Conservation (phyloP, 495 filamentous ascomycete genomes). For the Margaritispora aquatica region DNA sequence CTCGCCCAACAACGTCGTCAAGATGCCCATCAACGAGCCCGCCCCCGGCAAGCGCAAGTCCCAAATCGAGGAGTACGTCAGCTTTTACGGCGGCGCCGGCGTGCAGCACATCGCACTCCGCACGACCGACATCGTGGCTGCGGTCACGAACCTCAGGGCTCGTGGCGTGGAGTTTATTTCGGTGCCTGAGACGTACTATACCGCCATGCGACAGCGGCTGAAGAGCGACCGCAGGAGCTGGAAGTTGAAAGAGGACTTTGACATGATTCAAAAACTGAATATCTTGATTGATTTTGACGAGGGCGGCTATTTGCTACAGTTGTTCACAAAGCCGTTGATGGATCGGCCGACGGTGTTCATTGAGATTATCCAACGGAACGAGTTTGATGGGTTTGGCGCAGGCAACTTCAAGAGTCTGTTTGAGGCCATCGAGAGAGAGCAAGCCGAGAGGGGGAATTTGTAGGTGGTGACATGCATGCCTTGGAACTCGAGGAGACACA, state of each 20-base stretch:
- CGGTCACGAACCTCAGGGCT: constrained; percentile 66
- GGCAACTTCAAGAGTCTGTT: constrained; percentile 95
- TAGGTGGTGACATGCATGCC: too few relatives aligned
- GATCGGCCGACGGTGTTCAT: constrained; percentile 91
- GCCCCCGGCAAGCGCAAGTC: constrained; percentile 76
- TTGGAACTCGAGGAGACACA: too few relatives aligned
- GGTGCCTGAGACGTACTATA: constrained; percentile 78
- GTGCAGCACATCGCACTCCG: constrained; percentile 89
- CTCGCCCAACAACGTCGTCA: constrained; percentile 71
- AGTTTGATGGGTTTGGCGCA: constrained; percentile 84
- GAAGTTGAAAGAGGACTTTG: constrained; percentile 68
- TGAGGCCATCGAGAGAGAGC: constrained; percentile 87
- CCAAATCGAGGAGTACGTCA: constrained; percentile 90
- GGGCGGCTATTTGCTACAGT: constrained; percentile 73
- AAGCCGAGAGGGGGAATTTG: constrained; percentile 76
- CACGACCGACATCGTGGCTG: constrained; percentile 68
- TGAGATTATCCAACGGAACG: constrained; percentile 85
- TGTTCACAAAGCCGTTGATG: constrained; percentile 90
- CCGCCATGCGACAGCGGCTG: constrained; percentile 62
- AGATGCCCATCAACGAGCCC: constrained; percentile 98
- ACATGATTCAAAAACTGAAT: constrained; percentile 61
- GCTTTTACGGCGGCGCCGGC: constrained; percentile 78
- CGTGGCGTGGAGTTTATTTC: constrained; percentile 85
- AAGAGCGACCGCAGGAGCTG: constrained; percentile 38
- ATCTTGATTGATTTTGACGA: constrained; percentile 93